Base-by-base conservation (phyloP, 2,329 filamentous ascomycete species). In the Macroventuria anomochaeta region DNA sequence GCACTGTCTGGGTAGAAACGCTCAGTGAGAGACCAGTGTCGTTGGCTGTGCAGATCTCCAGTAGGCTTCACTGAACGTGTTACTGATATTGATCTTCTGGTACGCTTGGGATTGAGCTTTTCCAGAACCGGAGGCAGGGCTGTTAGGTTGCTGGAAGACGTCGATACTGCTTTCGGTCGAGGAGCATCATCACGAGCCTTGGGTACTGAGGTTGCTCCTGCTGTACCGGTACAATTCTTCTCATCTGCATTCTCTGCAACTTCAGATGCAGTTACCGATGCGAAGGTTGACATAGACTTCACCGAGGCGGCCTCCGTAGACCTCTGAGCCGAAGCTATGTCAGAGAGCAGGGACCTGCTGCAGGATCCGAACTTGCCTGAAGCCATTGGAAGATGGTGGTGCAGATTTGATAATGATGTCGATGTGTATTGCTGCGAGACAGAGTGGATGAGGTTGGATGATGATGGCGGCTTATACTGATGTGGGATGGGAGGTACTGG, bases 401-500 rank as follows among this genome's bases (percentile, higher is more conserved):
- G 25, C 7, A 20, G 11, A 7, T 33, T 37, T n/a, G 21, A 43
- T 3, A 33, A 23, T 6, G 31, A 50, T 21, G 17, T 37, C 5
- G 32, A 32, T 3, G 1, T 33, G 10, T 39, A n/a, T 7, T 50
- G 25, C 11, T 43, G 11, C 10, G 20, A 2, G 7, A 23, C 7
- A 4, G 42, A 26, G 8, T 25, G 34, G 13, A 25, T 37, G 29
- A 62, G n/a, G 25, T 60, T 23, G 44, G 55, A 53, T 10, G 65
- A 49, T 36, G 69, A 62, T 5, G 53, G 47, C 7, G 43, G 59
- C 33, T 44, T 65, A 36, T 62, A 68, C 23, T 62, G 34, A 13
- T 62, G 46, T 13, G 68, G 67, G 8, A 71, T 64, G 10, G 54
- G 52, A 34, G 67, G 68, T 0, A 71, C 52, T 37, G 69, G 65